phyloP scores from a whole-genome alignment of 495 filamentous ascomycete genomes.

The Podospora comata region DNA sequence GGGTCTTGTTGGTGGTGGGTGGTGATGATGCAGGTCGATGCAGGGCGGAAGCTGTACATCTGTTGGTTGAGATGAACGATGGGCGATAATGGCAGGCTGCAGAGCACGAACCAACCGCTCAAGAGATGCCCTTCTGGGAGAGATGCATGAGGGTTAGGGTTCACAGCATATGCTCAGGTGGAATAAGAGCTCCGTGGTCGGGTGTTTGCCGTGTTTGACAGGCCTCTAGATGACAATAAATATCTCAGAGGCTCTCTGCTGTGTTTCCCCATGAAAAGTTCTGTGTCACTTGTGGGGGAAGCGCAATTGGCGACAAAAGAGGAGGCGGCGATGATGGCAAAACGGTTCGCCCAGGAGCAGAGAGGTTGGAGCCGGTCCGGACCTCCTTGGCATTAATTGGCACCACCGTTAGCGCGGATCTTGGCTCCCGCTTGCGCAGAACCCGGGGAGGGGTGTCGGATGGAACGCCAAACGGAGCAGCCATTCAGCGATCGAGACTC shows the following conservation, averaged over 20 bases:
- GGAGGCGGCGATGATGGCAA: too few relatives aligned
- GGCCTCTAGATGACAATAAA: background rate
- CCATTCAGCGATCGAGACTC: background rate
- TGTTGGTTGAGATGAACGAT: background rate
- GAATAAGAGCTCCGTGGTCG: background rate
- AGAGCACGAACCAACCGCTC: background rate
- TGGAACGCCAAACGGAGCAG: background rate
- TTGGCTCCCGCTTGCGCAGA: background rate
- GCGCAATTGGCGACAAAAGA: background rate
- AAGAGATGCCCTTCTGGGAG: background rate
- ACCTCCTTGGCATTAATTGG: background rate
- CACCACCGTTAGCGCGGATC: background rate
- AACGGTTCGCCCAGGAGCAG: background rate
- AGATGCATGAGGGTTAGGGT: background rate
- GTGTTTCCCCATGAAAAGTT: background rate
- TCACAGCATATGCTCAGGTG: background rate
- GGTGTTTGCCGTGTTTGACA: background rate
- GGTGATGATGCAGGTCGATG: background rate
- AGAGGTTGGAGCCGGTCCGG: background rate
- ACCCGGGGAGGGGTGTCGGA: background rate
- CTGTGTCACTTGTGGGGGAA: background rate
- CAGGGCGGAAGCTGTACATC: background rate
- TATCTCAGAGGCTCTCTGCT: background rate
- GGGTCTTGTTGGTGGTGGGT: background rate
- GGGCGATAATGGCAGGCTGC: background rate